Evolutionary conservation across 2,329 filamentous ascomycete species (phyloP), one percentile per base, ranked within the genome.

Genomic region (Magnaporthiopsis poae): DNA sequence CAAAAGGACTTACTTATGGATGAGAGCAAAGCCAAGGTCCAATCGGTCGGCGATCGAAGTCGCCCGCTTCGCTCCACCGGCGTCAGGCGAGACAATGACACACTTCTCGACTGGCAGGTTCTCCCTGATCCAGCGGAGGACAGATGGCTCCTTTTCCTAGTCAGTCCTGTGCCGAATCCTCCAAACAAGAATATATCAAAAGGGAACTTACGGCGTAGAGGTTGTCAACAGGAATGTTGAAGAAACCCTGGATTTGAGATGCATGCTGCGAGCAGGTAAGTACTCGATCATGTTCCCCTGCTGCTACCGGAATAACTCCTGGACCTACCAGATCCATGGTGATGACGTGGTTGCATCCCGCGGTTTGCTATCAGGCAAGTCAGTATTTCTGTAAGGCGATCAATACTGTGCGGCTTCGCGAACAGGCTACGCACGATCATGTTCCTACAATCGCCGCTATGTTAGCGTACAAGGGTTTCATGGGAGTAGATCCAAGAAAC

Each of bases 41-140:
- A 98, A 85, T 63, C 91, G 89, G 77, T 97, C 94, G 67, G 94
- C 94, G 70, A 98, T 96, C 15, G 90, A 92, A 11, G 94, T 96
- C 60, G 93, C 94, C 77, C 91, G 88, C 81, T 97, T 98, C 65
- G 93, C 94, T 74, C 94, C 94, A 71, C 94, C 94, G 9, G 94
- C 94, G 79, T 98, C 94, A 2, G 94, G 94, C 71, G 90, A 95
- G 71, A 98, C 94, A 72, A 98, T 96, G 69, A 97, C 92, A 73
- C 90, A 94, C 74, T 96, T 91, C 73, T 88, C 84, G 39, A 92
- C 85, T 68, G 88, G 84, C 65, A 96, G 81, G 76, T 97, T 93
- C 77, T 96, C 90, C 67, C 89, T 83, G 71, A 98, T 96, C 90
- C 92, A 97, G 68, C 91, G 87, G 71, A 96, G 82, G 65, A 95